Percentiles rank a stretch among this genome's conserved stretches.
These are phyloP conservation scores for Sugiyamaella xylanicola DNA, from an alignment of 1,139 yeast species.

Conservation along the genomic window DNA sequence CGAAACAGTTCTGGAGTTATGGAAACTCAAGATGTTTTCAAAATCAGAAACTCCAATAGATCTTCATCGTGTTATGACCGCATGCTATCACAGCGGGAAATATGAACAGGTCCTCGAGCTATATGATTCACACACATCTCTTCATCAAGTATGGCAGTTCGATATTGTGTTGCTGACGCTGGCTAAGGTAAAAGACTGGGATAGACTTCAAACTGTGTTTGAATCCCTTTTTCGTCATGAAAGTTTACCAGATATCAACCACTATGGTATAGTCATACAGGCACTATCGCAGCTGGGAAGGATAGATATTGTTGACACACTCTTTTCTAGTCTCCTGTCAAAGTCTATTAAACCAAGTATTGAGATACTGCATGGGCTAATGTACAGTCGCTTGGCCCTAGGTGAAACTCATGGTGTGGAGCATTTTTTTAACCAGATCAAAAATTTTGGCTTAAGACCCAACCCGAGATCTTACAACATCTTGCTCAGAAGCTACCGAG, in stretches of 20 bases:
- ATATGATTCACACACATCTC: conserved; percentile 42
- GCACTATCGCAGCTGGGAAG: conserved; percentile 65
- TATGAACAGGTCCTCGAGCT: conserved; percentile 48
- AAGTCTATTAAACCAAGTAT: conserved; percentile 55
- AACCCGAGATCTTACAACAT: conserved; percentile 34
- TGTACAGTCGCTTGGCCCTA: conserved; percentile 50
- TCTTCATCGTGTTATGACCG: conserved; percentile 45
- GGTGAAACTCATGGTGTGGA: conserved; percentile 53
- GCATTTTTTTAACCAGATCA: conserved; percentile 47
- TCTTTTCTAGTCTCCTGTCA: conserved; percentile 51
- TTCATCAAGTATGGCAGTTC: conserved; percentile 33
- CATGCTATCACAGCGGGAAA: conserved; percentile 47
- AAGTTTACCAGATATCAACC: conserved; percentile 53
- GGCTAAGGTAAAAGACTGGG: conserved; percentile 60
- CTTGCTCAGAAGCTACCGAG: conserved; percentile 37
- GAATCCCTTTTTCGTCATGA: conserved; percentile 63
- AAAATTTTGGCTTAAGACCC: conserved; percentile 44
- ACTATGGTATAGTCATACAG: conserved; percentile 65
- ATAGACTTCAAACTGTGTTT: conserved; percentile 59
- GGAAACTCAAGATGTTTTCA: conserved; percentile 26
- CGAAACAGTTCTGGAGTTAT: conserved; percentile 21
- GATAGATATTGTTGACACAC: conserved; percentile 52
- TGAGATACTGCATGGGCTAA: conserved; percentile 49
- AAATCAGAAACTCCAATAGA: conserved; percentile 31
- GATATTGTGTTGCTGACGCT: conserved; percentile 46